phyloP scores from a whole-genome alignment of 495 filamentous ascomycete genomes.

The Aspergillus heteromorphus region DNA sequence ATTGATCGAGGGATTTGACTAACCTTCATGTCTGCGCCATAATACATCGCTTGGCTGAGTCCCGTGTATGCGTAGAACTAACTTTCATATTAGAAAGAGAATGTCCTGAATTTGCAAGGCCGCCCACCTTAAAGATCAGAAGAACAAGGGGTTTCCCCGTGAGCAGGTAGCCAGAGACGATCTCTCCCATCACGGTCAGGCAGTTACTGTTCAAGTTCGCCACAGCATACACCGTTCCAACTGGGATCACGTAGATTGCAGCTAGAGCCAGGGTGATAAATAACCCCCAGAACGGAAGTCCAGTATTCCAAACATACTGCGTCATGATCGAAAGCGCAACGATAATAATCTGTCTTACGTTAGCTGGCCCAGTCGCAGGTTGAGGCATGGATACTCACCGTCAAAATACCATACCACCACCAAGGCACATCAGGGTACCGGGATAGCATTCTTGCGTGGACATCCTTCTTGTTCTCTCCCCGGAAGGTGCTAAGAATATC shows the following conservation, averaged over 20 bases:
- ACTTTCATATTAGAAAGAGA: background rate
- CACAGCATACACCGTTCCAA: slow-evolving; percentile 79
- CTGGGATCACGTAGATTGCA: slow-evolving; percentile 69
- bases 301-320: slow-evolving; percentile 73
- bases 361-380: background rate
- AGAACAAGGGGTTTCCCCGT: slow-evolving; percentile 76
- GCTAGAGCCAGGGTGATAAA: slow-evolving; percentile 68
- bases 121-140: slow-evolving; percentile 64
- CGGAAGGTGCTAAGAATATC: slow-evolving; percentile 18
- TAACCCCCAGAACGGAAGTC: slow-evolving; percentile 75
- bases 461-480: slow-evolving; percentile 50
- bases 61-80: slow-evolving; percentile 73
- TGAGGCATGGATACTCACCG: slow-evolving; percentile 19
- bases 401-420: slow-evolving; percentile 68
- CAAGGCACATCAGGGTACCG: slow-evolving; percentile 71
- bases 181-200: slow-evolving; percentile 67
- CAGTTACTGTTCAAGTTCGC: slow-evolving; percentile 74
- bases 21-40: slow-evolving; percentile 64
- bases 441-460: slow-evolving; percentile 71
- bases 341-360: slow-evolving; percentile 49
- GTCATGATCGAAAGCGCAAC: slow-evolving; percentile 71
- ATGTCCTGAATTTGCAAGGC: background rate
- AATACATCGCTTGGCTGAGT: slow-evolving; percentile 75
- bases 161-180: slow-evolving; percentile 68
- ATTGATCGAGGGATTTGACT: background rate